A percentile compares a stretch with the other conserved stretches of the same genome.
phyloP scores from a whole-genome alignment of 257 asterid species.

The Salvia miltiorrhiza region DNA sequence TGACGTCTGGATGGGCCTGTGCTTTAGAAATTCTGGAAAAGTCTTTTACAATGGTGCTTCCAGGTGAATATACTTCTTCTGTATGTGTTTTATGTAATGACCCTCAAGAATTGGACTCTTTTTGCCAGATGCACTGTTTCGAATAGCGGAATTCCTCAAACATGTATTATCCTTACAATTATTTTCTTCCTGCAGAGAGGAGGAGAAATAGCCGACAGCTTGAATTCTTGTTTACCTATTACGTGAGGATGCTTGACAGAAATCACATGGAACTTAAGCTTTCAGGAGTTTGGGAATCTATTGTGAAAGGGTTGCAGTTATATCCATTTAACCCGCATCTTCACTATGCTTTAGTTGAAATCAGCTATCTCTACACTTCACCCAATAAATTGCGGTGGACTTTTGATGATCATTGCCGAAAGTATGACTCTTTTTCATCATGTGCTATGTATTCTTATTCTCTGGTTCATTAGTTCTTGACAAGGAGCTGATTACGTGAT shows the following conservation, averaged over 20 bases:
- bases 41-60: conserved; percentile 90
- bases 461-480: background rate
- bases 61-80: conserved; percentile 48
- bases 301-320: conserved; percentile 66
- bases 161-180: background rate
- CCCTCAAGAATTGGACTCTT: background rate
- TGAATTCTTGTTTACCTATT: conserved; percentile 68
- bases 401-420: conserved; percentile 60
- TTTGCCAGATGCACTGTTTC: background rate
- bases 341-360: conserved; percentile 56
- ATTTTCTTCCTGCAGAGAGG: conserved; percentile 55
- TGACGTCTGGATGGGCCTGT: conserved; percentile 71
- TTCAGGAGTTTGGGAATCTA: conserved; percentile 63
- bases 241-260: conserved; percentile 56
- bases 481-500: background rate
- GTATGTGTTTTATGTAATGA: background rate
- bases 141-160: background rate
- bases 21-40: conserved; percentile 68
- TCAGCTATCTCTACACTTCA: conserved; percentile 66
- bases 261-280: conserved; percentile 46
- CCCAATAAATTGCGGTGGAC: conserved; percentile 79
- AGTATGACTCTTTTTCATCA: conserved; percentile 34
- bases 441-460: background rate
- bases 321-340: conserved; percentile 68
- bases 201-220: conserved; percentile 70